Evolutionary conservation across 371 early-diverging fungal genomes (phyloP).

Genomic region (Gilbertella persicaria): DNA sequence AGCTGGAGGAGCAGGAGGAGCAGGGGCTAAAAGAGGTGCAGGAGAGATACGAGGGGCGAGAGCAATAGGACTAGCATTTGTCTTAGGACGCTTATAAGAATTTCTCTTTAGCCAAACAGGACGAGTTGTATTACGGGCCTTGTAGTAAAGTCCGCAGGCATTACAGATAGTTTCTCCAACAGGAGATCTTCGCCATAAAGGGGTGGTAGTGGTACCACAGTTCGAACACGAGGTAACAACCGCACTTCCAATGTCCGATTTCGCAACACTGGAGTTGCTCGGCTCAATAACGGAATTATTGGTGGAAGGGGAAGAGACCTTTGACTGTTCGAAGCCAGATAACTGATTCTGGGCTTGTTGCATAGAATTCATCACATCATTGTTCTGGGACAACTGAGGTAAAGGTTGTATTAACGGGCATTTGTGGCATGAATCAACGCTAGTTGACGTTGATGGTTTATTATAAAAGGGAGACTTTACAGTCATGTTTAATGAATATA

Average conservation of each 20-base stretch:
- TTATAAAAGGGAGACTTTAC: slow-evolving; percentile 56
- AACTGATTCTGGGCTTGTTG: slow-evolving; percentile 31
- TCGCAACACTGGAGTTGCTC: slow-evolving; percentile 62
- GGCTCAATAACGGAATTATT: slow-evolving; percentile 50
- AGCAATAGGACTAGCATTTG: slow-evolving; percentile 8
- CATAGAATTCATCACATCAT: slow-evolving; percentile 8
- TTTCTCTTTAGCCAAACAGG: slow-evolving; percentile 80
- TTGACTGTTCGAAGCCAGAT: slow-evolving; percentile 49
- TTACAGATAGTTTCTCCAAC: slow-evolving; percentile 87
- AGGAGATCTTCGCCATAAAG: slow-evolving; percentile 89
- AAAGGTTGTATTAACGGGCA: slow-evolving; percentile 37
- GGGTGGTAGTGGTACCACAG: slow-evolving; percentile 89
- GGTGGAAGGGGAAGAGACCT: slow-evolving; percentile 45
- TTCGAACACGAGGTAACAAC: slow-evolving; percentile 77
- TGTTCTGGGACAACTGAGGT: slow-evolving; percentile 13
- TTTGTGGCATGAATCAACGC: slow-evolving; percentile 57
- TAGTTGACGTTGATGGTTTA: slow-evolving; percentile 54
- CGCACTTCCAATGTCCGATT: slow-evolving; percentile 52
- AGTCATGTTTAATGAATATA: slow-evolving; percentile 33
- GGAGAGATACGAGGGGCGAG: slow-evolving; percentile 28
- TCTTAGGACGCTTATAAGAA: slow-evolving; percentile 29
- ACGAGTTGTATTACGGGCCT: slow-evolving; percentile 80
- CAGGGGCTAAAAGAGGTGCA: slow-evolving; percentile 36
- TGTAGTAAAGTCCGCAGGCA: slow-evolving; percentile 89
- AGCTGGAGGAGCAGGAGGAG: slow-evolving; percentile 13